Evolutionary conservation across 1,284 basidiomycete genomes (phyloP), one percentile per base, ranked within the genome.

Genomic region (Boletus smithii): DNA sequence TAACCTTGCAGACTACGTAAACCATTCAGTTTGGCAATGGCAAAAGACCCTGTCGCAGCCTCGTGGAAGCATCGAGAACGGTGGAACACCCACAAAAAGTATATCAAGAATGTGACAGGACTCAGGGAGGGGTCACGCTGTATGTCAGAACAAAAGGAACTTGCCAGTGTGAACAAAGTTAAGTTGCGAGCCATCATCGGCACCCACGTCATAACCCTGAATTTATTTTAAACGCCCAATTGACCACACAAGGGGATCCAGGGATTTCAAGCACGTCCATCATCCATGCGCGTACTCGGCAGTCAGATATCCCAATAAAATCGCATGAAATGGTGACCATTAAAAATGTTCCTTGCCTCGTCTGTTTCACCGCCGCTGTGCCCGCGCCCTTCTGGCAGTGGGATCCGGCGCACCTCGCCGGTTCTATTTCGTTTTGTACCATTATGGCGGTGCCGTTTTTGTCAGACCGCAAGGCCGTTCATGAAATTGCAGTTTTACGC

Each of bases 181-280:
- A 64, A 27, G 58, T 64, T 64, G 55, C 16, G 48, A 54, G 30
- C 27, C 22, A 24, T 35, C 16, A 35, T n/a, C n/a, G n/a, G n/a
- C n/a, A n/a, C 26, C 41, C 20, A 64, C 60, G 62, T 64, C 62
- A 64, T 64, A 42, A 63, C 62, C 58, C 62, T 61, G 52, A 48
- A 29, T 50, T 45, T 50, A 57, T 49, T 57, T 52, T 41, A 45
- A 57, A 60, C 41, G 45, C 41, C 18, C 36, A 45, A 38, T 38
- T 30, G 8, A 33, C 4, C n/a, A n/a, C n/a, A 10, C 16, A 17
- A 44, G 37, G 24, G 38, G 30, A 32, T 41, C 22, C 43, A 60
- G 59, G 50, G 42, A 43, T 40, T 48, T 18, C 8, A 35, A 44
- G n/a, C n/a, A n/a, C n/a, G n/a, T n/a, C n/a, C n/a, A n/a, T n/a